These are phyloP conservation scores for Rosa hybrid DNA, from an alignment of 331 rosid genomes.

Conservation along the genomic window DNA sequence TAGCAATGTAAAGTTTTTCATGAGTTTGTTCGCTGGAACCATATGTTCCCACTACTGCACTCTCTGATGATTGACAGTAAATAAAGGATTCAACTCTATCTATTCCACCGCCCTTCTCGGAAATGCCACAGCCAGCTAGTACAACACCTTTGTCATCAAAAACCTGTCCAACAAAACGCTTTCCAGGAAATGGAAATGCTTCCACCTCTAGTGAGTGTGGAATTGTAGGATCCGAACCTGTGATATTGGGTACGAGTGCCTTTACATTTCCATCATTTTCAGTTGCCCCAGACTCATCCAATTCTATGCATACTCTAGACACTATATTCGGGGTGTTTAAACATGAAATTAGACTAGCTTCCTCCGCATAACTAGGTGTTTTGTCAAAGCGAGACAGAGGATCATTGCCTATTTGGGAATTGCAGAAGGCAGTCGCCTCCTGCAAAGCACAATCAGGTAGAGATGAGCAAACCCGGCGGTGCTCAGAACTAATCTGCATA, in stretches of 20 bases:
- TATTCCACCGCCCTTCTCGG: constrained; percentile 16
- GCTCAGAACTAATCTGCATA: constrained; percentile 15
- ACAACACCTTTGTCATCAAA: constrained; percentile 31
- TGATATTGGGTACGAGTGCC: constrained; percentile 25
- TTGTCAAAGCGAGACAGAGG: neutral
- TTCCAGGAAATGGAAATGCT: constrained; percentile 16
- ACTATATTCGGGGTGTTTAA: constrained; percentile 11
- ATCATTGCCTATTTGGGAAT: constrained; percentile 8
- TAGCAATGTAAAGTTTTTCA: constrained; percentile 32
- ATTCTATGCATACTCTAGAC: constrained; percentile 21
- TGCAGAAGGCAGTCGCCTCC: constrained; percentile 25
- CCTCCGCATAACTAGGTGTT: constrained; percentile 14
- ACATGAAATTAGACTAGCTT: constrained; percentile 15
- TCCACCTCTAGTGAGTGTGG: constrained; percentile 19
- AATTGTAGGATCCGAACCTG: constrained; percentile 17
- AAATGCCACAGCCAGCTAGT: constrained; percentile 21
- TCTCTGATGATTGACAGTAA: constrained; percentile 41
- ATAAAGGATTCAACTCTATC: constrained; percentile 30
- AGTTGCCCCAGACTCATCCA: constrained; percentile 23
- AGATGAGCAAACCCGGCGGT: constrained; percentile 27
- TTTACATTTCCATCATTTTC: constrained; percentile 20
- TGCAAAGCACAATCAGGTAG: constrained; percentile 24
- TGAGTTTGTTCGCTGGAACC: constrained; percentile 33
- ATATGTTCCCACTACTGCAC: constrained; percentile 27
- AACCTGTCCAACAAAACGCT: constrained; percentile 11